Percentiles rank a stretch among this genome's conserved stretches.
Evolutionary conservation across 805 yeast genomes (phyloP).

Genomic region (Candida corydali): DNA sequence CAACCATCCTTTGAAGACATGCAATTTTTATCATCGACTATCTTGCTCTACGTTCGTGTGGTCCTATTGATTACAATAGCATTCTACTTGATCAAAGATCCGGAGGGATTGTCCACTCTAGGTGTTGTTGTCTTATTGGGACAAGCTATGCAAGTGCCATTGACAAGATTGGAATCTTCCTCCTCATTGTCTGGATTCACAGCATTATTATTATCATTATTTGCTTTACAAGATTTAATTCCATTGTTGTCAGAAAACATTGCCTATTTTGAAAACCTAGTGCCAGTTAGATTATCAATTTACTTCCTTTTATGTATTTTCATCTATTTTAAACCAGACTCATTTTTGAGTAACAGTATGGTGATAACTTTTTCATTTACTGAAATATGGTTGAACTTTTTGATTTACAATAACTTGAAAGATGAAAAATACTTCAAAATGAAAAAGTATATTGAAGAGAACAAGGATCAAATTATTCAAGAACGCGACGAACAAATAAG

Average conservation of each 20-base stretch:
- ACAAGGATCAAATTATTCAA: constrained; percentile 30
- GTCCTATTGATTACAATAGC: constrained; percentile 41
- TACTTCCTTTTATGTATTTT: constrained; percentile 49
- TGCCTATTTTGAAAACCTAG: constrained; percentile 53
- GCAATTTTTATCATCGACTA: constrained; percentile 50
- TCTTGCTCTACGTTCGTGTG: constrained; percentile 45
- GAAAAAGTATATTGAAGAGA: constrained; percentile 38
- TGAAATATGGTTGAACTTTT: constrained; percentile 68
- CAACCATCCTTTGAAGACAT: no score
- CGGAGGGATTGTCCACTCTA: constrained; percentile 39
- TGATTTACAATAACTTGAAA: constrained; percentile 56
- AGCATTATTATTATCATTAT: constrained; percentile 40
- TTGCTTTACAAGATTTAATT: constrained; percentile 51
- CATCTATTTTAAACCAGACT: constrained; percentile 43
- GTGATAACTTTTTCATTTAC: constrained; percentile 56
- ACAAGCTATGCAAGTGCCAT: constrained; percentile 52
- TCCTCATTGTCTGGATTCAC: constrained; percentile 50
- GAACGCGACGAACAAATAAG: constrained; percentile 27
- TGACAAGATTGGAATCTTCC: constrained; percentile 23
- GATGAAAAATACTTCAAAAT: constrained; percentile 57
- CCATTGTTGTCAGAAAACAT: constrained; percentile 51
- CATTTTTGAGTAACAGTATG: constrained; percentile 55
- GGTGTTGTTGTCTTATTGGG: constrained; percentile 51
- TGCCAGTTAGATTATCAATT: constrained; percentile 52
- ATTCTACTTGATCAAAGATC: constrained; percentile 46